Base-by-base conservation (phyloP, 345 rosid genomes). In the Acer saccharum region DNA sequence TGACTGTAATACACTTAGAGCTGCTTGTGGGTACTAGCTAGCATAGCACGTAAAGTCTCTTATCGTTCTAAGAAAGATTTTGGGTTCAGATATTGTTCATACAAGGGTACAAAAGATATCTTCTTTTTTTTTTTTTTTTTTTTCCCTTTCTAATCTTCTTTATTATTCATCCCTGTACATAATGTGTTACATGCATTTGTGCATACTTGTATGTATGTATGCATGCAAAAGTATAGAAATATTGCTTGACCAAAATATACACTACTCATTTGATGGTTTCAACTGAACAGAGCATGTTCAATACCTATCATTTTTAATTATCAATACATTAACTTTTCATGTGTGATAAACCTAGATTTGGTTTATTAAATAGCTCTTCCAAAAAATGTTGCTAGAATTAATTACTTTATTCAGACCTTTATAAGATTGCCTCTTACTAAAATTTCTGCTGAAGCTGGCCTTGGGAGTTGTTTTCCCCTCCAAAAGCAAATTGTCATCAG, bases 351-450 rank as follows among this genome's bases (percentile, higher is more conserved):
- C 14, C 20, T 11, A 23, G 9, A 16, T 0, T 18, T 3, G 23
- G 9, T 66, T 74, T 17, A 54, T 35, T n/a, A 35, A 52, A 67
- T 20, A 54, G 20, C 20, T n/a, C 35, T 57, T 58, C 21, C 63
- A 63, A 77, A 7, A 58, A 64, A 25, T 54, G 9, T 11, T 14
- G 39, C 25, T 14, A n/a, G 44, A 62, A 64, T 44, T 16, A 41
- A 74, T 44, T 71, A 78, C 50, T 18, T n/a, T 35, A 39, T 68
- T 62, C 84, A 68, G 27, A 91, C 92, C 92, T 88, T 86, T 85
- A 44, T 69, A 77, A 63, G 83, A 86, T 75, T 67, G 83, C 78
- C 84, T 86, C 83, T 76, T 81, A 80, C 83, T 77, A 83, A 77
- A 79, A 67, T 76, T 76, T 87, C 85, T 77, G 77, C 83, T 77